Conservation (phyloP, 495 filamentous ascomycete genomes). For the Podospora comata region DNA sequence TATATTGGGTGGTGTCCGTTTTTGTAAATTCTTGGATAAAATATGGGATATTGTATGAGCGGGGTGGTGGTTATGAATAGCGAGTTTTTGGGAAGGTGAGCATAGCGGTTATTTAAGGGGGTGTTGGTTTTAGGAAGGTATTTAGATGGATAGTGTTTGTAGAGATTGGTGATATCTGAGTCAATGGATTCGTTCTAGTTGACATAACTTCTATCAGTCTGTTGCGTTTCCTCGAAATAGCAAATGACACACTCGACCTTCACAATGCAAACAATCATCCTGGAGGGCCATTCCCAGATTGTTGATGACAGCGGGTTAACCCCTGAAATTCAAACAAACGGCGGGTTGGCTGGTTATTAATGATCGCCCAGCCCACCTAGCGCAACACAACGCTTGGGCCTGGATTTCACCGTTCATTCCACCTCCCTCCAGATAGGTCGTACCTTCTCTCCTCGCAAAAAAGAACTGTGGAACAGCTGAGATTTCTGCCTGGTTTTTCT, state of each 20-base stretch:
- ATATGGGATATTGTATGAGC: constrained; percentile 13
- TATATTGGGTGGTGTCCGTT: constrained; percentile 99
- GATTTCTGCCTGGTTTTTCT: background rate
- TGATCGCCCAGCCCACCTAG: background rate
- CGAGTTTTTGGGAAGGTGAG: background rate
- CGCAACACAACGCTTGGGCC: background rate
- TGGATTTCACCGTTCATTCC: background rate
- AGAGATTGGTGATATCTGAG: background rate
- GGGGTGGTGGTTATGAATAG: background rate
- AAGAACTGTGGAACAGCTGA: background rate
- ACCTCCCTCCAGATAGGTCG: background rate
- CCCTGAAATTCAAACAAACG: background rate
- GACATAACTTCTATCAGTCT: background rate
- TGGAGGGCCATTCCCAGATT: background rate
- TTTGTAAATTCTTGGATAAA: constrained; percentile 53
- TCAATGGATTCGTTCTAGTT: background rate
- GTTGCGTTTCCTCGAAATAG: background rate
- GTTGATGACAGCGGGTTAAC: background rate
- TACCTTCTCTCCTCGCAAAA: background rate
- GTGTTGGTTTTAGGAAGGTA: background rate
- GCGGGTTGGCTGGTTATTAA: background rate
- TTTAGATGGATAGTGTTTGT: background rate
- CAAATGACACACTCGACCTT: no score
- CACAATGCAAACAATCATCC: background rate
- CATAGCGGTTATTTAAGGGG: background rate